Evolutionary conservation across 2,329 filamentous ascomycete genomes (phyloP).

Genomic region (Chalara sp.): DNA sequence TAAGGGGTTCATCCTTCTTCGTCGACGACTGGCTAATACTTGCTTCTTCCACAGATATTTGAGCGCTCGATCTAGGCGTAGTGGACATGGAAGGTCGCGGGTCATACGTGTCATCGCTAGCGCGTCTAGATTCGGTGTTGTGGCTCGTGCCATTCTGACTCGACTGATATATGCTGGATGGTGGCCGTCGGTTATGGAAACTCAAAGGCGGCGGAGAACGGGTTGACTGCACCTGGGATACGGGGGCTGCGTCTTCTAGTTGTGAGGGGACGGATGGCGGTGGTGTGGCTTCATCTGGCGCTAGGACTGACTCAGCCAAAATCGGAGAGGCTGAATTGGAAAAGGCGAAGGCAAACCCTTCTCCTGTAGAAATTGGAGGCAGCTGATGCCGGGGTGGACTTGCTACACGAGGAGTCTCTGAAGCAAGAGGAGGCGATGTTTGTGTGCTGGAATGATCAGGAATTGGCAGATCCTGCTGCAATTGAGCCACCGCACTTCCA

Average conservation of each 20-base stretch:
- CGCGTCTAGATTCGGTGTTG: constrained; percentile 21
- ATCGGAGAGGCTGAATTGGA: constrained; percentile 11
- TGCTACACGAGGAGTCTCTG: constrained; percentile 2
- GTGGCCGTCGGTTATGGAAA: constrained; percentile 15
- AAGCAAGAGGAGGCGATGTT: constrained; percentile 15
- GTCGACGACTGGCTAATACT: constrained; percentile 5
- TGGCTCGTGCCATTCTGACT: constrained; percentile 17
- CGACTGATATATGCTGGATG: constrained; percentile 21
- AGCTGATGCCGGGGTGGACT: constrained; percentile 14
- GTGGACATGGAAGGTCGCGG: constrained; percentile 20
- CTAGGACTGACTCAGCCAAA: constrained; percentile 11
- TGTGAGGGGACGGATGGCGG: constrained; percentile 13
- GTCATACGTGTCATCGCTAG: constrained; percentile 25
- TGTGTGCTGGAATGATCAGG: constrained; percentile 19
- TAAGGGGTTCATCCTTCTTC: constrained; percentile 8
- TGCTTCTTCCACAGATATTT: constrained; percentile 21
- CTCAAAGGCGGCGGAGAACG: constrained; percentile 16
- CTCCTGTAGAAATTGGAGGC: constrained; percentile 17
- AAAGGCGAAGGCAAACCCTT: constrained; percentile 19
- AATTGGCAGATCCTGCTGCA: constrained; percentile 15
- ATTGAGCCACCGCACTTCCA: constrained; percentile 29
- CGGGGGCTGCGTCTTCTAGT: constrained; percentile 3
- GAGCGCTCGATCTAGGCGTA: constrained; percentile 25
- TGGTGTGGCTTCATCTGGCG: constrained; percentile 20
- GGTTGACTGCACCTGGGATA: constrained; percentile 3